Conservation (phyloP, 2,329 filamentous ascomycete genomes). For the Aspergillus alliaceus region DNA sequence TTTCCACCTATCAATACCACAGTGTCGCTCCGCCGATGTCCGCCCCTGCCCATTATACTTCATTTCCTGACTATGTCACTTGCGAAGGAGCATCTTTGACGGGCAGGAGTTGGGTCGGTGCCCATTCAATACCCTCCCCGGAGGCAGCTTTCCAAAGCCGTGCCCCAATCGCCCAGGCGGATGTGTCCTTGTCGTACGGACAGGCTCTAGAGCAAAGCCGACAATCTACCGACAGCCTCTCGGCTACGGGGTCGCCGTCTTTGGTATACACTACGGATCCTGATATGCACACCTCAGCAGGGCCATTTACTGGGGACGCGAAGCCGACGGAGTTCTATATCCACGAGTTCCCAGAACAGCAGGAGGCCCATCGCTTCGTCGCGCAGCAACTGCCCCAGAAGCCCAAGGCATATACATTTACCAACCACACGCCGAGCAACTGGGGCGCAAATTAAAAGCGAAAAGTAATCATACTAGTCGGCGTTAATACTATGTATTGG, state of each 20-base stretch:
- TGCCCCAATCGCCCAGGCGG: conserved; percentile 33
- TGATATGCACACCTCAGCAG: conserved; percentile 25
- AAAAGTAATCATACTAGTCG: neutral
- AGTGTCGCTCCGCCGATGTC: conserved; percentile 42
- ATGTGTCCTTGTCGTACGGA: conserved; percentile 40
- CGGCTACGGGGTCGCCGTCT: conserved; percentile 31
- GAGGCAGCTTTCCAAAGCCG: conserved; percentile 36
- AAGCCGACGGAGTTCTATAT: conserved; percentile 44
- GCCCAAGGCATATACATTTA: conserved; percentile 46
- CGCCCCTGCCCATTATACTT: conserved; percentile 44
- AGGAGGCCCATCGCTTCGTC: conserved; percentile 42
- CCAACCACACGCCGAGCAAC: conserved; percentile 43
- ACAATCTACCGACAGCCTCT: conserved; percentile 28
- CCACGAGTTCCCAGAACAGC: conserved; percentile 46
- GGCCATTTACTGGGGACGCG: conserved; percentile 27
- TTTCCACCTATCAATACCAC: conserved; percentile 39
- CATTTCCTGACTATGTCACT: conserved; percentile 42
- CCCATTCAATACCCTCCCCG: conserved; percentile 41
- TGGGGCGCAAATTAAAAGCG: neutral
- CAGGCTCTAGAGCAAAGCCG: conserved; percentile 30
- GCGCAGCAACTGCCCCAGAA: conserved; percentile 45
- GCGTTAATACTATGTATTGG: neutral
- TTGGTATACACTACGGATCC: conserved; percentile 33
- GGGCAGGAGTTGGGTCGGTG: conserved; percentile 44
- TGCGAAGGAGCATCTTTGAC: conserved; percentile 40